Base-by-base conservation (phyloP, 2,329 filamentous ascomycete genomes). In the Ceratocystiopsis sp. region DNA sequence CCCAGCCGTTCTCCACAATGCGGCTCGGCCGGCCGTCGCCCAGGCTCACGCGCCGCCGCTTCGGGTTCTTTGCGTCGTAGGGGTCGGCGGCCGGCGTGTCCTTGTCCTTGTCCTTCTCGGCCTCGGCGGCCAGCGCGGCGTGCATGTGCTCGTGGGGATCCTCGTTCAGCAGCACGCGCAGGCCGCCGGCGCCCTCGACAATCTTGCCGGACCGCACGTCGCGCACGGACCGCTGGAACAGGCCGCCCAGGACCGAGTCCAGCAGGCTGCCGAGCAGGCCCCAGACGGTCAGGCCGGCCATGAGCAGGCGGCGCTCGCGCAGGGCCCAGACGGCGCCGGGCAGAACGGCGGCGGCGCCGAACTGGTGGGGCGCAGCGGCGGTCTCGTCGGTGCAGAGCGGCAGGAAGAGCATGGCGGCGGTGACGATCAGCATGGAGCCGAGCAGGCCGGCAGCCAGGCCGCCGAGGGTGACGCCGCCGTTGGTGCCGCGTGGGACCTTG, bases 401-500 rank as follows among this genome's bases (percentile, higher is more conserved):
- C 18, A 87, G 56, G 40, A 87, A 69, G 10, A 81, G 49, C 38
- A 78, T 67, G 3, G 84, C 73, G 0, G 71, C 52, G 0, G 76
- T 75, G 19, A 80, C 66, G 7, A 87, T 76, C 39, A 89, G 68
- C 45, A 81, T 71, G 11, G 84, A 79, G 3, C 87, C 87, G 1
- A 83, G 57, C 17, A 83, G 58, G 1, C 86, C 87, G 2, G 85
- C 84, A 0, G 67, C 62, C 0, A 94, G 64, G 0, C 91, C 91
- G 38, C 74, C 65, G 0, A 76, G 52, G 0, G 85, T 93, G 10
- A 98, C 84, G 15, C 89, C 91, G 32, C 91, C 91, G 56, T 98
- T 98, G 37, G 91, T 96, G 41, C 91, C 91, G 1, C 75, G 80
- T 0, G 91, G 87, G 0, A 96, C 91, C 49, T 75, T 71, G 46